Base-by-base conservation (phyloP, 164 flowering plant genomes). In the Vitis amurensis region DNA sequence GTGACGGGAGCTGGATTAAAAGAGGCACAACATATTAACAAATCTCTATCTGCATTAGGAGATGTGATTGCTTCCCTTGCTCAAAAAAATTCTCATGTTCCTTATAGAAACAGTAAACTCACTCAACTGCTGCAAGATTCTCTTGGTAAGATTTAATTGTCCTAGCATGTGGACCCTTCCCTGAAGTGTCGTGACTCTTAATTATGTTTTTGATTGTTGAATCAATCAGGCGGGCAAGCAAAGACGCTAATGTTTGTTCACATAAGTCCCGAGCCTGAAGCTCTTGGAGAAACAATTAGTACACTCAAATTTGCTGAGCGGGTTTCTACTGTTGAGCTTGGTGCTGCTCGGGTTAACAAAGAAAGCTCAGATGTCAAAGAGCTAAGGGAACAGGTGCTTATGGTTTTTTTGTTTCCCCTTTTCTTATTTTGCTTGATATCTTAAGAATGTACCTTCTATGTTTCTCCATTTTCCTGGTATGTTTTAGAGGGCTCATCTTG, bases 91-190 rank as follows among this genome's bases (percentile, higher is more conserved):
- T 17, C 85, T 8, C 97, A 91, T 80, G 91, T 91, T 67, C 97
- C 97, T 37, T 89, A 91, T 62, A 82, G 91, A 68, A 91, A 87
- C 73, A 88, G 97, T 71, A 91, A 89, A 81, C 89, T 91, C 30
- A 91, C 97, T 1, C 94, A 91, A 59, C 74, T 89, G 74, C 91
- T 91, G 29, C 94, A 91, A 81, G 97, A 91, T 78, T 84, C 97
- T 23, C 89, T 91, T 55, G 94, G 97, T 91, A 84, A 73, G 59
- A 49, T 17, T 9, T 55, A 23, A 14, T 16, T 30, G 27, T 17
- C 53, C 8, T n/a, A 19, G 11, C 13, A 13, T 55, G 8, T 69
- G 11, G 30, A 62, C 44, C 44, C 44, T 37, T 37, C 44, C 44
- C 44, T 37, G 44, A 37, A 37, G 44, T 37, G 44, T 37, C 0